Evolutionary conservation across 345 rosid genomes (phyloP), one percentile per base, ranked within the genome.

Genomic region (Lumnitzera racemosa): DNA sequence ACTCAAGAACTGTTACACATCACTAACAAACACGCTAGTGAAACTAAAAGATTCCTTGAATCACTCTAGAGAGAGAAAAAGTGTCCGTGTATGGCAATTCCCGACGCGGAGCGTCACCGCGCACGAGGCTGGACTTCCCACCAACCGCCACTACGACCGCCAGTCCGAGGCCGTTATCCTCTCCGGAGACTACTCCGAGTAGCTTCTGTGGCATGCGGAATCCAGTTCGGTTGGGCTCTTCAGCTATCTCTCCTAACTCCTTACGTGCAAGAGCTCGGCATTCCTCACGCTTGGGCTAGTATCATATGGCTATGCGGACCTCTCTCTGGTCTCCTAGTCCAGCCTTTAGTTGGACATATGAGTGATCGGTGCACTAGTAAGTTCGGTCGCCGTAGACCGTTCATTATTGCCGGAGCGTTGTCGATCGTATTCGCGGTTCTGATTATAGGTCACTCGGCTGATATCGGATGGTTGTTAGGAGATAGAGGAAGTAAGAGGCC

Each of bases 231-330:
- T 0, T 94, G 97, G 99, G 97, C 99, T 1, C 77, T 94, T 13
- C 97, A 94, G 85, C 96, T 94, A 36, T 94, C 99, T 13, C 78
- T 94, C 23, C 80, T 90, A 47, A 90, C 97, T 1, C 97, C 99
- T 4, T 94, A 90, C 60, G 99, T 94, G 13, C 99, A 94, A 64
- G 95, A 88, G 90, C 86, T 94, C 12, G 99, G 99, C 59, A 90
- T 90, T 50, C 96, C 96, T 1, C 97, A 94, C 76, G 81, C 86
- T 50, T 94, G 96, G 99, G 91, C 99, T 20, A 94, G 99, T 63
- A 66, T 88, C 31, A 90, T 94, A 53, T 90, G 99, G 99, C 89
- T 94, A 7, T 94, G 99, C 65, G 99, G 99, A 6, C 97, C 97
- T 16, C 88, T 94, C 61, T 88, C 99, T 5, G 99, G 99, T 50